A percentile compares a stretch with the other conserved stretches of the same genome.
Evolutionary conservation across 1,139 yeast species (phyloP).

Genomic region (Lodderomyces theae): DNA sequence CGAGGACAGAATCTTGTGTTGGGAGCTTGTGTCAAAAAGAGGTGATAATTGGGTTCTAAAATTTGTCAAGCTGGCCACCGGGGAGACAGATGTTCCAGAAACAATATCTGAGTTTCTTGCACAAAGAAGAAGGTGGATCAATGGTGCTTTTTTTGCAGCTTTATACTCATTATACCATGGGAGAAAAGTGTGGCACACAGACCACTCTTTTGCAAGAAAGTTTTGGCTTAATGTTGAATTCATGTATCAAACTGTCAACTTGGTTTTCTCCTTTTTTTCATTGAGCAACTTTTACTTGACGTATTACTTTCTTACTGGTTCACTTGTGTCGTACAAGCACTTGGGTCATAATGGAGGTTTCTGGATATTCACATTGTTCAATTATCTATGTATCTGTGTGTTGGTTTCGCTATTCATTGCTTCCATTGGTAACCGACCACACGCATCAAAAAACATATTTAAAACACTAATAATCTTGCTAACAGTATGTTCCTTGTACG

Average conservation of each 20-base stretch:
- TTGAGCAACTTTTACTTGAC: conserved; percentile 87
- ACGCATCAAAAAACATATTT: conserved; percentile 73
- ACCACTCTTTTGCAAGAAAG: conserved; percentile 75
- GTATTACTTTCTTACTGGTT: conserved; percentile 89
- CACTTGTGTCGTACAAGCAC: conserved; percentile 51
- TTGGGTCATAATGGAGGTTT: conserved; percentile 72
- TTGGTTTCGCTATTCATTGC: conserved; percentile 83
- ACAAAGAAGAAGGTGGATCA: conserved; percentile 96
- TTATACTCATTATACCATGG: conserved; percentile 80
- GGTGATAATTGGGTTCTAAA: conserved; percentile 89
- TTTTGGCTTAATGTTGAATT: conserved; percentile 80
- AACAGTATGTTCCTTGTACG: conserved; percentile 77
- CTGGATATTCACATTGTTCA: conserved; percentile 77
- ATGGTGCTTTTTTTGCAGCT: conserved; percentile 97
- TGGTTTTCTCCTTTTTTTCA: conserved; percentile 85
- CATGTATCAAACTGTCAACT: conserved; percentile 70
- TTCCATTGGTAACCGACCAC: conserved; percentile 95
- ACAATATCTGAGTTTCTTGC: conserved; percentile 84
- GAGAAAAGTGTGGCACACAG: conserved; percentile 80
- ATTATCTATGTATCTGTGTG: conserved; percentile 76
- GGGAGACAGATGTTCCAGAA: conserved; percentile 98
- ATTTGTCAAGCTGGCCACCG: conserved; percentile 89
- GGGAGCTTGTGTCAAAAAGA: conserved; percentile 92
- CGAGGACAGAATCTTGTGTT: conserved; percentile 93
- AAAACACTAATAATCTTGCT: conserved; percentile 67